Conservation (phyloP, 495 filamentous ascomycete species). For the Penicillium lagena region DNA sequence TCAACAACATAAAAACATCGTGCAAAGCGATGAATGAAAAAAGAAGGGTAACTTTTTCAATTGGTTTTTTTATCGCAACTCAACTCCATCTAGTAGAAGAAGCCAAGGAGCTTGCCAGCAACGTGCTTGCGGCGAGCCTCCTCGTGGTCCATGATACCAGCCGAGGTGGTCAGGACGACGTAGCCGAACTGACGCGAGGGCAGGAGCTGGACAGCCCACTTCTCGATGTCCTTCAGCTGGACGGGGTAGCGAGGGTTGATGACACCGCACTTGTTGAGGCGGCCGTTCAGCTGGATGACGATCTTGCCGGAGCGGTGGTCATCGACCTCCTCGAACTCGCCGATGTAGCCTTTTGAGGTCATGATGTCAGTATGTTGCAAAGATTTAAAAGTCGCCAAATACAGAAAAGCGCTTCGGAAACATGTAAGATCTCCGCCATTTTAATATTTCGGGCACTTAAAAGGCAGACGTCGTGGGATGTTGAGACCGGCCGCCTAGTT, state of each 20-base stretch:
- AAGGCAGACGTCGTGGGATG: constrained; percentile 82
- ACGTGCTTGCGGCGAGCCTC: constrained; percentile 98
- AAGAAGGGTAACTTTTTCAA: too few species aligned
- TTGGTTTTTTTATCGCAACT: constrained; percentile 11
- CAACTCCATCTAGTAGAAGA: constrained; percentile 75
- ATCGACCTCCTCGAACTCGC: constrained; percentile 99
- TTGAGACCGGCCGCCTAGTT: constrained; percentile 94
- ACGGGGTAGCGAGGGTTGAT: constrained; percentile 99
- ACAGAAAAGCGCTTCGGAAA: constrained; percentile 54
- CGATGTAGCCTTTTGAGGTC: constrained; percentile 78
- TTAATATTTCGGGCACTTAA: constrained; percentile 98
- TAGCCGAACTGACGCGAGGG: constrained; percentile 99
- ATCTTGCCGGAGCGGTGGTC: constrained; percentile 99
- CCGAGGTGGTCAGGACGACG: constrained; percentile 96
- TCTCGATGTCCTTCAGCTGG: constrained; percentile 93
- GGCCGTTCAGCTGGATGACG: constrained; percentile 89
- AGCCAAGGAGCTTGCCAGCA: constrained; percentile 91
- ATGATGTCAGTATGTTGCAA: constrained; percentile 71
- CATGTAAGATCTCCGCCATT: constrained; percentile 87
- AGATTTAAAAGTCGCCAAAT: constrained; percentile 84
- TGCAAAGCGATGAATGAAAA: too few species aligned
- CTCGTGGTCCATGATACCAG: constrained; percentile 99
- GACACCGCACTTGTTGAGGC: constrained; percentile 98
- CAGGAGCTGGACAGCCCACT: constrained; percentile 97
- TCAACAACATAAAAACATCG: too few species aligned